Evolutionary conservation across 2,329 filamentous ascomycete species (phyloP), one percentile per base, ranked within the genome.

Genomic region (Lasiodiplodia theobromae): DNA sequence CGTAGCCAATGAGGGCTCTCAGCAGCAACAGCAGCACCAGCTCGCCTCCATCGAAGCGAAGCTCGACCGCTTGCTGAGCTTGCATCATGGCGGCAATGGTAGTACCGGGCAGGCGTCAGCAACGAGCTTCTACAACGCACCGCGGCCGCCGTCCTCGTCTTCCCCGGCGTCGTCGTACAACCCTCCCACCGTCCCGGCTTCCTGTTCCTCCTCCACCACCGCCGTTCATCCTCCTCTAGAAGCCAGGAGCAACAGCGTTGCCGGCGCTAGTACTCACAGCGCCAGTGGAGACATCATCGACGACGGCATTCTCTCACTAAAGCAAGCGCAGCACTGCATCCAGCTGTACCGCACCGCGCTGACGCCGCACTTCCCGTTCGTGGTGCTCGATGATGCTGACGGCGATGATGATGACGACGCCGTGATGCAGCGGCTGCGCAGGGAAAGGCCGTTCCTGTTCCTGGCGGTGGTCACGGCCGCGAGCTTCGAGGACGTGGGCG

Each of bases 391-490:
- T 3, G n/a, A 8, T 18, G n/a, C 6, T n/a, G n/a, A 21, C 1
- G 44, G 21, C 1, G 44, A 21, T n/a, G 44, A 18, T n/a, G 40
- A 8, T 2, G 16, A 10, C 5, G 18, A 10, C 11, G 57, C 47
- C 1, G 67, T 70, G 34, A 71, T 67, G 3, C 60, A 70, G 12
- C 58, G 67, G 0, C 52, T 77, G 16, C 72, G 73, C 1, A 70
- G 54, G 18, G 51, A 75, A 14, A 74, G 74, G 18, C 79, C 78
- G 1, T 78, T 82, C 47, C 71, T 81, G 1, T 78, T 82, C 47
- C 73, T 79, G 47, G 72, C 74, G 5, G 72, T 81, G 16, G 71
- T 82, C 65, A 70, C 75, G 37, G 71, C 73, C 0, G 74, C 72
- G 10, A 70, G 73, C n/a, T 73, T 73, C 51, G 71, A 72, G 28